Evolutionary conservation across 2,329 filamentous ascomycete species (phyloP).

Genomic region (Neocucurbitaria cava): DNA sequence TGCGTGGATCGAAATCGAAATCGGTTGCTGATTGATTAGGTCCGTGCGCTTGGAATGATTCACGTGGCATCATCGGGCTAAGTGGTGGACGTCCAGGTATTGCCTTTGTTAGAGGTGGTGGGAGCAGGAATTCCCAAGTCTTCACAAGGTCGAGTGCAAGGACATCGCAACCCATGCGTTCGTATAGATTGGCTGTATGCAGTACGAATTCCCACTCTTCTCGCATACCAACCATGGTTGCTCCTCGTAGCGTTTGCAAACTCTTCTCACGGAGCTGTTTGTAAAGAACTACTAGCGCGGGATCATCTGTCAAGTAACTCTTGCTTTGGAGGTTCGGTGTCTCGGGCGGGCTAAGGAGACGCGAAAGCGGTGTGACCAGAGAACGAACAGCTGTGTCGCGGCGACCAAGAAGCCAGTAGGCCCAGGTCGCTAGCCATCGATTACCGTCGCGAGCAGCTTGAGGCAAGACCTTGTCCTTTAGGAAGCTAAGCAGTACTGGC

Average conservation of each 20-base stretch:
- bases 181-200: constrained; percentile 83
- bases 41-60: constrained; percentile 27
- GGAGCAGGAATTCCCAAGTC: constrained; percentile 78
- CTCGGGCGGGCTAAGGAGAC: constrained; percentile 72
- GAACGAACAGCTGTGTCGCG: constrained; percentile 84
- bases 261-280: constrained; percentile 82
- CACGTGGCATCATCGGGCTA: constrained; percentile 34
- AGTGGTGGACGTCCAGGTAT: constrained; percentile 26
- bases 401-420: constrained; percentile 87
- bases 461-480: constrained; percentile 80
- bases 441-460: constrained; percentile 83
- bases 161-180: constrained; percentile 91
- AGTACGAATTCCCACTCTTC: constrained; percentile 90
- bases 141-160: constrained; percentile 84
- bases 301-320: constrained; percentile 88
- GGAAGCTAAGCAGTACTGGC: constrained; percentile 72
- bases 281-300: constrained; percentile 86
- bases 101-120: constrained; percentile 38
- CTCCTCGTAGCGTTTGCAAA: constrained; percentile 83
- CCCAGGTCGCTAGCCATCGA: constrained; percentile 94
- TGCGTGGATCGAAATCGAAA: constrained; percentile 65
- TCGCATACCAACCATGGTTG: constrained; percentile 77
- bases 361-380: constrained; percentile 80
- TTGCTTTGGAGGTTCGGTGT: constrained; percentile 76
- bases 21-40: constrained; percentile 30